Percentiles rank a stretch among this genome's conserved stretches.
phyloP scores from a whole-genome alignment of 106 monocot genomes.

The Apostasia ramifera region DNA sequence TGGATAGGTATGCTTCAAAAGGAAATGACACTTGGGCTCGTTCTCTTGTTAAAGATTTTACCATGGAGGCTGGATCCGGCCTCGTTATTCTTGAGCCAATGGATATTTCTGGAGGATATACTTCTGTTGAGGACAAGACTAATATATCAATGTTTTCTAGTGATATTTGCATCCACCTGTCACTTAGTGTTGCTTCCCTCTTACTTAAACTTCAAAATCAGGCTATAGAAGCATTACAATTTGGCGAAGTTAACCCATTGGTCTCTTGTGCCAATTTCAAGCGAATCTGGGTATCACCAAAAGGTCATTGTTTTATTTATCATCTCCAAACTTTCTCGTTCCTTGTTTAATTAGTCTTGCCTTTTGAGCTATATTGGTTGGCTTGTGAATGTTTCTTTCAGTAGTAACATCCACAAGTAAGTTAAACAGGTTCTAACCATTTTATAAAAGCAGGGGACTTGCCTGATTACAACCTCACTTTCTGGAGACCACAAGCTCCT shows the following conservation, averaged over 20 bases:
- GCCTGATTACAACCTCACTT: conserved; percentile 65
- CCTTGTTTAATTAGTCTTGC: background rate
- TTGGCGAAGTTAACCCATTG: conserved; percentile 64
- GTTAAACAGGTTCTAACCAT: background rate
- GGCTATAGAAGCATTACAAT: conserved; percentile 66
- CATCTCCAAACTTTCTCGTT: background rate
- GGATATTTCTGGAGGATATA: conserved; percentile 84
- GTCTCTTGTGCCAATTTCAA: conserved; percentile 81
- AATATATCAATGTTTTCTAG: conserved; percentile 68
- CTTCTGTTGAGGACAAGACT: conserved; percentile 86
- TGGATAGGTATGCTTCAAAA: conserved; percentile 81
- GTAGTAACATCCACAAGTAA: background rate
- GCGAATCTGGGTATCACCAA: conserved; percentile 65
- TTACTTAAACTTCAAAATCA: conserved; percentile 82
- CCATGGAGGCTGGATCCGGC: conserved; percentile 92
- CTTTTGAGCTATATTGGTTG: conserved; percentile 1
- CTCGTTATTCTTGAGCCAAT: conserved; percentile 85
- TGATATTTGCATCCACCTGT: conserved; percentile 77
- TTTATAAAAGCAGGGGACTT: conserved; percentile 38
- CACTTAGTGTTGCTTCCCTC: conserved; percentile 76
- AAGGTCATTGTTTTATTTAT: conserved; percentile 39
- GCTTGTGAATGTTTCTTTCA: background rate
- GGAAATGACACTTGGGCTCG: conserved; percentile 78
- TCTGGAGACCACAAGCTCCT: conserved; percentile 99
- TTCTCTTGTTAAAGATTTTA: conserved; percentile 76